A percentile compares a stretch with the other conserved stretches of the same genome.
Evolutionary conservation across 192 early-diverging fungal genomes (phyloP).

Genomic region (Podila clonocystis): DNA sequence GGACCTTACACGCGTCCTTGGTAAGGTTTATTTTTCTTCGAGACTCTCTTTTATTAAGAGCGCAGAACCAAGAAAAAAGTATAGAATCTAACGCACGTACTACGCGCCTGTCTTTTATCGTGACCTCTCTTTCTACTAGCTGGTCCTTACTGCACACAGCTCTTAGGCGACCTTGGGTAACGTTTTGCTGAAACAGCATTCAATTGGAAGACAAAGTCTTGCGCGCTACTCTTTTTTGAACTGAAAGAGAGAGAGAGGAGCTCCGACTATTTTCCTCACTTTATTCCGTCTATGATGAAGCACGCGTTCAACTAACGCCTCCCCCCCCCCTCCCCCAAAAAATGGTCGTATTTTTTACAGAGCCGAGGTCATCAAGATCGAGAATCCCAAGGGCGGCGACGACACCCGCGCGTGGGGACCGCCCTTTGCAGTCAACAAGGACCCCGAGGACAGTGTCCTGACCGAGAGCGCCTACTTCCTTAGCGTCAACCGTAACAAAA

Average conservation of each 20-base stretch:
- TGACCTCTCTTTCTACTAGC: slow-evolving; percentile 44
- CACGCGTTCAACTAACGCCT: neutral
- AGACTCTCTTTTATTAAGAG: too few relatives aligned
- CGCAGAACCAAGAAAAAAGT: neutral
- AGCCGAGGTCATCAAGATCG: slow-evolving; percentile 71
- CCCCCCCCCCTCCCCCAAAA: neutral
- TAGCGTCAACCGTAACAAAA: slow-evolving; percentile 92
- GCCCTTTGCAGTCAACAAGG: slow-evolving; percentile 58
- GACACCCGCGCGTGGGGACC: slow-evolving; percentile 93
- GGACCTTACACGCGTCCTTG: slow-evolving; percentile 77
- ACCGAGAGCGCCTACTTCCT: slow-evolving; percentile 92
- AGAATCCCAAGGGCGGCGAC: slow-evolving; percentile 83
- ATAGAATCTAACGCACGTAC: neutral
- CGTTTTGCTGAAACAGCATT: neutral
- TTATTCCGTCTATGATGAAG: neutral
- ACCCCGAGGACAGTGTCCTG: slow-evolving; percentile 23
- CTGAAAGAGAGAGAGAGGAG: neutral
- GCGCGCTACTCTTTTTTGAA: neutral
- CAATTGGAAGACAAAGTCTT: neutral
- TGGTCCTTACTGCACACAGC: slow-evolving; percentile 83
- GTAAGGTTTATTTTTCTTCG: slow-evolving; percentile 12
- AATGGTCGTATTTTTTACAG: neutral
- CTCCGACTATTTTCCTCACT: too few relatives aligned
- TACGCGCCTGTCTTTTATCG: neutral
- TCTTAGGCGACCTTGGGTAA: slow-evolving; percentile 82